Base-by-base conservation (phyloP, 257 asterid species). In the Nicotiana undulata region DNA sequence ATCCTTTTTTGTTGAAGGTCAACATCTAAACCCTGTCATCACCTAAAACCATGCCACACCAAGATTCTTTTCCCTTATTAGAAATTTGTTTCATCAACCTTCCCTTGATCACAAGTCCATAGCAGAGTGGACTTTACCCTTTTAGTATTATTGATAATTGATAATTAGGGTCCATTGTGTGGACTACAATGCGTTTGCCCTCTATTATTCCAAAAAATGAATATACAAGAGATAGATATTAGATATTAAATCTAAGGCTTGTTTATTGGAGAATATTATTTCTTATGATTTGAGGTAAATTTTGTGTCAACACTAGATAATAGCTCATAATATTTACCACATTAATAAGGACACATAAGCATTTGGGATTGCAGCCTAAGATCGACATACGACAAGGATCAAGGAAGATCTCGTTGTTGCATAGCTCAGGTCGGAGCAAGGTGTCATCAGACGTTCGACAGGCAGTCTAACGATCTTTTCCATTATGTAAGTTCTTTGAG, bases 1-100 rank as follows among this genome's bases (percentile, higher is more conserved):
- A 88, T 87, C 89, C 75, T 81, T 79, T 79, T 89, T 89, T 86
- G 91, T 90, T 90, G 89, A 88, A 82, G 85, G 87, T 89, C 93
- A 86, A 89, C 91, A 88, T 90, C 94, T 83, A 75, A 83, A 85
- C 85, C 85, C 56, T 85, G 89, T 90, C 92, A 89, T 82, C 81
- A 51, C 84, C 81, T 81, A 87, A 74, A 63, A 78, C 84, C 86
- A 83, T 83, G 83, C 63, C 29, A 68, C 49, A 46, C n/a, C 84
- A 64, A 75, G 82, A 75, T 75, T 78, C 79, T 34, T 80, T 84
- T 76, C 79, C 58, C 74, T 67, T 83, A 67, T 66, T 70, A 37
- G 58, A 79, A 77, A 55, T 66, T 76, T 77, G 76, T 46, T 29
- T 56, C 29, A 70, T 20, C 9, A 18, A 20, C 37, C 13, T 9